Conservation (phyloP, 352 stramenopile genomes). For the Phytophthora pisi region DNA sequence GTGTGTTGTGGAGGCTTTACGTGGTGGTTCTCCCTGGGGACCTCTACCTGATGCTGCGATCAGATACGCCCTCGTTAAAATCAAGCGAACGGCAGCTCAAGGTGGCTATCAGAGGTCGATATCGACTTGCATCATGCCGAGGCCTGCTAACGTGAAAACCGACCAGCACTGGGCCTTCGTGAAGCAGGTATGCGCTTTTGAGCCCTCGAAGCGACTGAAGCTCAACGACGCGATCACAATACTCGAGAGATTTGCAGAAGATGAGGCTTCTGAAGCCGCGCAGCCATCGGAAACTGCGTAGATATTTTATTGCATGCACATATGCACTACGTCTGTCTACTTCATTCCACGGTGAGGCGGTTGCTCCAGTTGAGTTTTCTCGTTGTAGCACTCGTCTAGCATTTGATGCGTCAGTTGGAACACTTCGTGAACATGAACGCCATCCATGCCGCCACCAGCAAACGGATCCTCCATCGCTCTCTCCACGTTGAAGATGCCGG, state of each 20-base stretch:
- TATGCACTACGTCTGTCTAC: background rate
- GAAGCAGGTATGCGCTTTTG: slow-evolving; percentile 6
- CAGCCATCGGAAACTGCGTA: slow-evolving; percentile 12
- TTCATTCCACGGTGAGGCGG: background rate
- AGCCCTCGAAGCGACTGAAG: slow-evolving; percentile 14
- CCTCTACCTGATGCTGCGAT: slow-evolving; percentile 22
- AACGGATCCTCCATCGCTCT: slow-evolving; percentile 87
- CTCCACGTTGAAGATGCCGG: slow-evolving; percentile 89
- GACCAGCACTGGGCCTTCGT: slow-evolving; percentile 19
- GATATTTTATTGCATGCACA: background rate
- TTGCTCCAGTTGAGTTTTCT: slow-evolving; percentile 17
- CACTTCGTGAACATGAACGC: slow-evolving; percentile 64
- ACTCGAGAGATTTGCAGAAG: slow-evolving; percentile 15
- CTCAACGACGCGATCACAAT: slow-evolving; percentile 14
- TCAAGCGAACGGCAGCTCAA: slow-evolving; percentile 1
- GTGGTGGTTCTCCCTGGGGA: slow-evolving; percentile 30
- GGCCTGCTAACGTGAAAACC: slow-evolving; percentile 13
- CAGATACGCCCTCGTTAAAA: slow-evolving; percentile 9
- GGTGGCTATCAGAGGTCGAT: background rate
- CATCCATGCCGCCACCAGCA: slow-evolving; percentile 64
- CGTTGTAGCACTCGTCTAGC: slow-evolving; percentile 56
- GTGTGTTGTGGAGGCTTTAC: slow-evolving; percentile 42
- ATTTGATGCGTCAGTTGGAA: slow-evolving; percentile 59
- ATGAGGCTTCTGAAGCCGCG: slow-evolving; percentile 11
- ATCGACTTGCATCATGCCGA: slow-evolving; percentile 10